A percentile compares a stretch with the other conserved stretches of the same genome.
phyloP scores from a whole-genome alignment of 2,329 filamentous ascomycete genomes.

The Ambrosiella cleistominuta region DNA sequence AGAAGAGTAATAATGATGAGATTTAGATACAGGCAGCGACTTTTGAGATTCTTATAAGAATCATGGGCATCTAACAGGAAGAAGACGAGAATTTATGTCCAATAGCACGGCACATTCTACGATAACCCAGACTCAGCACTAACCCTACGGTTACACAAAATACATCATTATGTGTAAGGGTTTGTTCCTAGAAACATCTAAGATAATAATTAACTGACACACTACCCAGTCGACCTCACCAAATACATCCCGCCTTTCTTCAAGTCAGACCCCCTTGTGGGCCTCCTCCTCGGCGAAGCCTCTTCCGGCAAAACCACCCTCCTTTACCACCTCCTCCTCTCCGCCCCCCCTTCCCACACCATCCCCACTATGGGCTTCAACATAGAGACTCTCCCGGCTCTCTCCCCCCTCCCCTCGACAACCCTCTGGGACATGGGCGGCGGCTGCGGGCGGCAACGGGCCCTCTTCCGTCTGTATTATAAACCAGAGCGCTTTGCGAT shows the following conservation, averaged over 20 bases:
- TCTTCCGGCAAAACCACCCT: conserved; percentile 2
- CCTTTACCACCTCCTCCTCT: not conserved
- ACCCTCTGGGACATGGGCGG: conserved; percentile 4
- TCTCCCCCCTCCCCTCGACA: not conserved
- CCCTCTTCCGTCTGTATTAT: not conserved
- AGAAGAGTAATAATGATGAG: too few relatives aligned
- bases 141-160: too few relatives aligned
- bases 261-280: not conserved
- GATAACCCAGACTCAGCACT: too few relatives aligned
- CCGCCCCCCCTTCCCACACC: not conserved
- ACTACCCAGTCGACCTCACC: not conserved
- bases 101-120: too few relatives aligned
- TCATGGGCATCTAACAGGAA: too few relatives aligned
- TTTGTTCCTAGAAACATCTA: not conserved
- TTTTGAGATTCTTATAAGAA: too few relatives aligned
- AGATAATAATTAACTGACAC: not conserved
- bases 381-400: not conserved
- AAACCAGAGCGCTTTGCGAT: not conserved
- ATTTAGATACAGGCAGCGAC: too few relatives aligned
- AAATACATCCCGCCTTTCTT: not conserved
- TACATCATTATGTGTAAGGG: not conserved
- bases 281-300: not conserved
- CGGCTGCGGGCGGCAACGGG: not conserved
- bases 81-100: too few relatives aligned
- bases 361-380: conserved; percentile 9